phyloP scores from a whole-genome alignment of 1,284 basidiomycete genomes.

The Sporisorium sorghi region DNA sequence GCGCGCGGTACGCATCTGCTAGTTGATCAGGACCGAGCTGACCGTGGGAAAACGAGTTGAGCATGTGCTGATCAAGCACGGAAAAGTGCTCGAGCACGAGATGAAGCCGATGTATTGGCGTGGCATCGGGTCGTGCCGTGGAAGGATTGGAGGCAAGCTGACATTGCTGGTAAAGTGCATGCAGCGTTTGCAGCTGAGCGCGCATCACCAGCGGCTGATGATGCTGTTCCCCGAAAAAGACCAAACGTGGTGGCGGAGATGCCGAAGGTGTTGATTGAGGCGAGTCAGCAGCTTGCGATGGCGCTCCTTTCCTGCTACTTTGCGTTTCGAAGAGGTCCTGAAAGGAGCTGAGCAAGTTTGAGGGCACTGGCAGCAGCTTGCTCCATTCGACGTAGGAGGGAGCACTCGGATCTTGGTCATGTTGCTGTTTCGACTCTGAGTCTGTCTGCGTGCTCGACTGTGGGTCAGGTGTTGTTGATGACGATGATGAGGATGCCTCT shows the following conservation, averaged over 20 bases:
- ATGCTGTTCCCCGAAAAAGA: slow-evolving; percentile 63
- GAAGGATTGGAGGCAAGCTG: slow-evolving; percentile 1
- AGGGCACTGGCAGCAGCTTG: slow-evolving; percentile 32
- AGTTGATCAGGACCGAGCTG: slow-evolving; percentile 28
- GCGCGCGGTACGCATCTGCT: slow-evolving; percentile 20
- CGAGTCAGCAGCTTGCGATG: neutral
- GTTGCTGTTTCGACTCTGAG: neutral
- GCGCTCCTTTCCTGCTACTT: neutral
- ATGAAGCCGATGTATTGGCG: slow-evolving; percentile 40
- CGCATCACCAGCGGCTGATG: slow-evolving; percentile 58
- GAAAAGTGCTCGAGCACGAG: slow-evolving; percentile 60
- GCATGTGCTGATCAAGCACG: slow-evolving; percentile 52
- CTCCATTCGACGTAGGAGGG: slow-evolving; percentile 45
- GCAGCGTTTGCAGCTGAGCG: slow-evolving; percentile 53
- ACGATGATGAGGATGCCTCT: neutral
- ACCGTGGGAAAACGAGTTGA: slow-evolving; percentile 35
- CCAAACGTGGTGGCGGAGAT: slow-evolving; percentile 38
- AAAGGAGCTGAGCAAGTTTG: slow-evolving; percentile 37
- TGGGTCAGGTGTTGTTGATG: neutral
- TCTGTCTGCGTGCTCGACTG: neutral
- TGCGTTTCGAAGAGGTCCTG: slow-evolving; percentile 12
- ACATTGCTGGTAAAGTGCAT: slow-evolving; percentile 37
- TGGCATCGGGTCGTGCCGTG: neutral
- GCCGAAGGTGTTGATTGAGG: neutral
- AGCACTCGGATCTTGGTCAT: neutral